These are phyloP conservation scores for Paraleonurus japonicus DNA, from an alignment of 257 asterid genomes.

Conservation along the genomic window DNA sequence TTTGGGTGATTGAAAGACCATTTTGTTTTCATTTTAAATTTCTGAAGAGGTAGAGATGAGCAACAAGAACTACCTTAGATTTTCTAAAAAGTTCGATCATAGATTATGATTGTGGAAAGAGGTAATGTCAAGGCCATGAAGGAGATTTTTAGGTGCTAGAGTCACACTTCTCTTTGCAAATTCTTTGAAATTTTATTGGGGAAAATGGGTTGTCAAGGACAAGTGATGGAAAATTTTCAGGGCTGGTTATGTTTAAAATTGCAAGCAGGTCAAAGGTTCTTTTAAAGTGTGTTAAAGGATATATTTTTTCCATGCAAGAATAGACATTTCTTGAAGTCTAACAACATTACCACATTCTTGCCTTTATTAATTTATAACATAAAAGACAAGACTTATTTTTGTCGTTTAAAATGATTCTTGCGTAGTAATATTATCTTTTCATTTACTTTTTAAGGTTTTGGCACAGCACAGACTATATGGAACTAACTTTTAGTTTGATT, in stretches of 20 bases:
- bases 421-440: neutral
- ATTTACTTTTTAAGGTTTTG: neutral
- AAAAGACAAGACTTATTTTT: neutral
- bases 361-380: neutral
- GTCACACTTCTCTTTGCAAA: neutral
- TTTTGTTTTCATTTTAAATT: neutral
- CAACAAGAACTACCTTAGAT: neutral
- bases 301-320: neutral
- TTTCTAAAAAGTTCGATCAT: neutral
- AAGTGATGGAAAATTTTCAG: neutral
- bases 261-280: slow-evolving; percentile 1
- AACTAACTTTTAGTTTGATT: slow-evolving; percentile 20
- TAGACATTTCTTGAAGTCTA: neutral
- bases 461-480: neutral
- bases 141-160: too few species aligned
- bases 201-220: neutral
- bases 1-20: neutral
- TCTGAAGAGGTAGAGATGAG: neutral
- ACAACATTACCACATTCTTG: neutral
- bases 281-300: neutral
- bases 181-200: neutral
- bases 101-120: neutral
- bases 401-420: neutral
- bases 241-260: neutral
- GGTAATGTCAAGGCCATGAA: too few species aligned